Evolutionary conservation across 2,329 filamentous ascomycete species (phyloP).

Genomic region (Bimuria novae-zelandiae): DNA sequence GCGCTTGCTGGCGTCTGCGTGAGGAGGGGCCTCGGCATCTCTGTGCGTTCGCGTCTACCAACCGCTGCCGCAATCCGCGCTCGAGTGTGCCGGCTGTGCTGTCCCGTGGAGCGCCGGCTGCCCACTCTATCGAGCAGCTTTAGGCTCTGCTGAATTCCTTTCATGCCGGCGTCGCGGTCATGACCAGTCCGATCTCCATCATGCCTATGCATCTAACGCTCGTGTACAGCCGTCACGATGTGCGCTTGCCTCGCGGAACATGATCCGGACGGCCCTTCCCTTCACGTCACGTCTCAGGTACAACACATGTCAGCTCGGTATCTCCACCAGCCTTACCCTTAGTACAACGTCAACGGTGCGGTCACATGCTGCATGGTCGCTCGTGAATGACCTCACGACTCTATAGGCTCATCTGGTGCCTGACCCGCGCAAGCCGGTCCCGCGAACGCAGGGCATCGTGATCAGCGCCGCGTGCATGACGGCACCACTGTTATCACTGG

Average conservation of each 20-base stretch:
- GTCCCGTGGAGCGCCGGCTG: slow-evolving; percentile 11
- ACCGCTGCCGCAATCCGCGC: neutral
- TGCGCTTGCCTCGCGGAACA: neutral
- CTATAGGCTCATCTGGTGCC: neutral
- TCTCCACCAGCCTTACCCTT: slow-evolving; percentile 1
- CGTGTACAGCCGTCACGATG: neutral
- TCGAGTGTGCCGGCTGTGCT: neutral
- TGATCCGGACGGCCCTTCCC: slow-evolving; percentile 5
- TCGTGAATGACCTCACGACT: neutral
- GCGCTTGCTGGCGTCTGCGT: neutral
- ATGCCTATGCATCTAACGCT: neutral
- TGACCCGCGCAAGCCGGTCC: neutral
- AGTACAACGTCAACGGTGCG: neutral
- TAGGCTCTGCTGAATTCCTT: slow-evolving; percentile 2
- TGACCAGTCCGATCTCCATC: neutral
- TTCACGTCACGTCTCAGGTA: neutral
- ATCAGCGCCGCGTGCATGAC: neutral
- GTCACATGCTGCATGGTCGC: neutral
- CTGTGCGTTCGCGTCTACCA: neutral
- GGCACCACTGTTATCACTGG: neutral
- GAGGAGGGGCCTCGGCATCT: neutral
- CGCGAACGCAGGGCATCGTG: neutral
- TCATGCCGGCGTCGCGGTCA: neutral
- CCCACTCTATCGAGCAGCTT: too few species aligned
- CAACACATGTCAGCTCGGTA: neutral